Percentiles rank a stretch among this genome's conserved stretches.
These are phyloP conservation scores for Phytopythium boreale DNA, from an alignment of 352 stramenopile genomes.

Conservation along the genomic window DNA sequence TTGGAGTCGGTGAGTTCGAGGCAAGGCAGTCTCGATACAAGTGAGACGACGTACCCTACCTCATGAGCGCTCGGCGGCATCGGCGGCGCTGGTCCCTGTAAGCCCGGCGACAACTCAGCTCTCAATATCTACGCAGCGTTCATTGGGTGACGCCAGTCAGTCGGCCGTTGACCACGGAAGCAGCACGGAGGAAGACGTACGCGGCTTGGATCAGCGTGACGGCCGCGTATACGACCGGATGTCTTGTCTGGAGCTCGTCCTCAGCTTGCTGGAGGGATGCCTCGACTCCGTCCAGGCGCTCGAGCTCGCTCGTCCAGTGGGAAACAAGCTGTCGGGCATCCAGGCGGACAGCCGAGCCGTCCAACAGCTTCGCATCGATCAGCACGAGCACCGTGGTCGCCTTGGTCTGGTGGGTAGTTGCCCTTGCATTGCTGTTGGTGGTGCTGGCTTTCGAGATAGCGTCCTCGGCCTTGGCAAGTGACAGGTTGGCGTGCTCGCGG, in stretches of 20 bases:
- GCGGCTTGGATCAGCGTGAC: slow-evolving; percentile 30
- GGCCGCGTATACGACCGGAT: slow-evolving; percentile 24
- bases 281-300: slow-evolving; percentile 13
- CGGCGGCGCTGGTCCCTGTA: slow-evolving; percentile 7
- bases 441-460: neutral
- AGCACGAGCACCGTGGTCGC: slow-evolving; percentile 12
- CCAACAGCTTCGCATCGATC: slow-evolving; percentile 22
- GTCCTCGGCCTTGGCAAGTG: neutral
- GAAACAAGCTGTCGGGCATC: slow-evolving; percentile 27
- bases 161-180: neutral
- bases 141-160: neutral
- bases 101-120: slow-evolving; percentile 11
- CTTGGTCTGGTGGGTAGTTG: slow-evolving; percentile 14
- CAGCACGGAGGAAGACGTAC: slow-evolving; percentile 7
- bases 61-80: slow-evolving; percentile 10
- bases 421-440: slow-evolving; percentile 1
- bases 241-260: slow-evolving; percentile 11
- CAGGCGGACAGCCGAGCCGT: slow-evolving; percentile 28
- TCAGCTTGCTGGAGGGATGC: slow-evolving; percentile 11
- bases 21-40: neutral
- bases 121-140: slow-evolving; percentile 15
- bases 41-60: slow-evolving; percentile 9
- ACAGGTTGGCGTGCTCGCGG: slow-evolving; percentile 6
- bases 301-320: slow-evolving; percentile 28
- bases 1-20: neutral